Percentiles rank a stretch among this genome's conserved stretches.
Evolutionary conservation across 2,329 filamentous ascomycete genomes (phyloP).

Genomic region (Verticillium isaacii): DNA sequence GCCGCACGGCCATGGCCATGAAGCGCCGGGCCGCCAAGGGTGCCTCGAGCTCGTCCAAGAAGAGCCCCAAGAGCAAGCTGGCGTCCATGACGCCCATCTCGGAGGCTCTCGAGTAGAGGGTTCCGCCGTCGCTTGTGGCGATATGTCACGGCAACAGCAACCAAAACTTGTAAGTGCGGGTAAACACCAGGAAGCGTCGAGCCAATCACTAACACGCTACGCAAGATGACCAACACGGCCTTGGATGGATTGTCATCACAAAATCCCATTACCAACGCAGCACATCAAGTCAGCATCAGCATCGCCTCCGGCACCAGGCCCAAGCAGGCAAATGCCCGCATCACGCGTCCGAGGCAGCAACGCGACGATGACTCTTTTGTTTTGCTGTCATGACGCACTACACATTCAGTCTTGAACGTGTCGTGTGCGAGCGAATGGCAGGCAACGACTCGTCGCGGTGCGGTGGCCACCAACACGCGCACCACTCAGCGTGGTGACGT

Average conservation of each 20-base stretch:
- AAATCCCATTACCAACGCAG: background rate
- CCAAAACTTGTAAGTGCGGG: background rate
- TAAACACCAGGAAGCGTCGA: background rate
- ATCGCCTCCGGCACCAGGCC: background rate
- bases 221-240: background rate
- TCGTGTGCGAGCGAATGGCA: background rate
- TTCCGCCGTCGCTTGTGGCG: background rate
- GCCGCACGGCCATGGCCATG: constrained; percentile 37
- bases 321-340: background rate
- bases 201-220: background rate
- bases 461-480: background rate
- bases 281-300: background rate
- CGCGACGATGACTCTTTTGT: background rate
- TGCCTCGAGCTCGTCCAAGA: constrained; percentile 35
- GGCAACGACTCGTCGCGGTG: background rate
- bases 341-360: background rate
- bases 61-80: constrained; percentile 42
- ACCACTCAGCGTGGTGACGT: background rate
- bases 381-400: background rate
- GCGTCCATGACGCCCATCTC: constrained; percentile 49
- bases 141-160: background rate
- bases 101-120: constrained; percentile 27
- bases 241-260: background rate
- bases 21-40: constrained; percentile 17
- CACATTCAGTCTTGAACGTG: background rate